These are phyloP conservation scores for Aspergillus taichungensis DNA, from an alignment of 495 filamentous ascomycete genomes.

Conservation along the genomic window DNA sequence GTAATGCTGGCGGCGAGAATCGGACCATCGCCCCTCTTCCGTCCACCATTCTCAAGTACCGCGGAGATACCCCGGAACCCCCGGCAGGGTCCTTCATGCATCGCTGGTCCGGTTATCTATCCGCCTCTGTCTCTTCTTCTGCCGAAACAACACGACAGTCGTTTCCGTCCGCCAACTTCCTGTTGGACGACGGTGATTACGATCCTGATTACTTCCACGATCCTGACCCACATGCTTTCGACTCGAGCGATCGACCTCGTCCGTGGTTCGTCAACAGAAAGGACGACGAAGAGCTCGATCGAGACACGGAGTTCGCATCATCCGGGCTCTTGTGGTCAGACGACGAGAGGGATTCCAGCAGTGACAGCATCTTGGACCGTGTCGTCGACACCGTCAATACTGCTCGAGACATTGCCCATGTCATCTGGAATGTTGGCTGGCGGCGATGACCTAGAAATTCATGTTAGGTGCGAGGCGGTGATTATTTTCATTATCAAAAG, in stretches of 20 bases:
- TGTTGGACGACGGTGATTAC: slow-evolving; percentile 62
- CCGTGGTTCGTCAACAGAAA: slow-evolving; percentile 31
- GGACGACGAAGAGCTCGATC: slow-evolving; percentile 25
- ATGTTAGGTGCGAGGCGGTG: no score
- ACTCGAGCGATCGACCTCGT: slow-evolving; percentile 15
- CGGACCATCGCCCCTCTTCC: slow-evolving; percentile 91
- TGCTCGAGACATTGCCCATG: slow-evolving; percentile 88
- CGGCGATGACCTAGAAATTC: slow-evolving; percentile 43
- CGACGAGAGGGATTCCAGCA: slow-evolving; percentile 55
- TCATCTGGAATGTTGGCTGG: slow-evolving; percentile 98
- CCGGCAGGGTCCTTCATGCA: slow-evolving; percentile 19
- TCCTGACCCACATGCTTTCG: slow-evolving; percentile 12
- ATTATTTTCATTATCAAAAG: not conserved
- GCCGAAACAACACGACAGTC: slow-evolving; percentile 69
- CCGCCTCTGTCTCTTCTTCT: slow-evolving; percentile 47
- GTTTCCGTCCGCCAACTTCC: slow-evolving; percentile 59
- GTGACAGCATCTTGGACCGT: slow-evolving; percentile 60
- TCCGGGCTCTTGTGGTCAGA: slow-evolving; percentile 85
- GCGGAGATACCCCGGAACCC: slow-evolving; percentile 67
- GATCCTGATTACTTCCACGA: slow-evolving; percentile 45
- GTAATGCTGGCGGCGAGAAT: slow-evolving; percentile 55
- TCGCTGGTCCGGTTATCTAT: slow-evolving; percentile 36
- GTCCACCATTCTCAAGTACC: slow-evolving; percentile 84
- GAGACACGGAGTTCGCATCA: slow-evolving; percentile 57
- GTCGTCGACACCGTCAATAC: slow-evolving; percentile 95